Evolutionary conservation across 495 filamentous ascomycete species (phyloP).

Genomic region (Tuber brumale): DNA sequence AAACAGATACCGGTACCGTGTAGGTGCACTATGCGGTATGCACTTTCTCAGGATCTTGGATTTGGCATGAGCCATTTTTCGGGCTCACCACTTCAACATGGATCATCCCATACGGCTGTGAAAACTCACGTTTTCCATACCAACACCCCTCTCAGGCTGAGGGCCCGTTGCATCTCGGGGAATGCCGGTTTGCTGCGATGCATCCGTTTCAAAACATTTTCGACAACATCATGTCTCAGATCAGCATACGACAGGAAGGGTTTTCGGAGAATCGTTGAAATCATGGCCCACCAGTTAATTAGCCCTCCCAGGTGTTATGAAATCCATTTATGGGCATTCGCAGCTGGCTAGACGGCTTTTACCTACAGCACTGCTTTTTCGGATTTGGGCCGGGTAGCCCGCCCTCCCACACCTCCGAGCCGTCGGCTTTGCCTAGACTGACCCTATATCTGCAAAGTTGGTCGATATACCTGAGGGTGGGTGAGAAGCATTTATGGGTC

Average conservation of each 20-base stretch:
- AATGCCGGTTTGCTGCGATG: background rate
- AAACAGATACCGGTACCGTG: background rate
- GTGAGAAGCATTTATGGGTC: background rate
- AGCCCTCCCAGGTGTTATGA: background rate
- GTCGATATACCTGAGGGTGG: background rate
- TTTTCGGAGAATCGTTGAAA: background rate
- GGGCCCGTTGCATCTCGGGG: background rate
- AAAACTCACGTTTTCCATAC: background rate
- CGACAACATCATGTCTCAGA: background rate
- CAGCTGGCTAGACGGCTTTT: background rate
- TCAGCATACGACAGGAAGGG: background rate
- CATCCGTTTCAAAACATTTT: background rate
- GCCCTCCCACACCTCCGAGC: background rate
- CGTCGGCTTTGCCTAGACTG: background rate
- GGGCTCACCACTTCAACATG: background rate
- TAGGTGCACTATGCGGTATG: background rate
- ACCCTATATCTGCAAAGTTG: background rate
- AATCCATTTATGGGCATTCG: background rate
- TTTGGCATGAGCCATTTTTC: background rate
- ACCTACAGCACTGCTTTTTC: background rate
- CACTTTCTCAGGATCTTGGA: background rate
- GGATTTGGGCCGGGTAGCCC: background rate
- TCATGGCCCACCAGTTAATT: background rate
- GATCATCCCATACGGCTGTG: background rate
- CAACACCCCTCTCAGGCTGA: background rate